Evolutionary conservation across 1,139 yeast genomes (phyloP).

Genomic region (Arxiozyma telluris): DNA sequence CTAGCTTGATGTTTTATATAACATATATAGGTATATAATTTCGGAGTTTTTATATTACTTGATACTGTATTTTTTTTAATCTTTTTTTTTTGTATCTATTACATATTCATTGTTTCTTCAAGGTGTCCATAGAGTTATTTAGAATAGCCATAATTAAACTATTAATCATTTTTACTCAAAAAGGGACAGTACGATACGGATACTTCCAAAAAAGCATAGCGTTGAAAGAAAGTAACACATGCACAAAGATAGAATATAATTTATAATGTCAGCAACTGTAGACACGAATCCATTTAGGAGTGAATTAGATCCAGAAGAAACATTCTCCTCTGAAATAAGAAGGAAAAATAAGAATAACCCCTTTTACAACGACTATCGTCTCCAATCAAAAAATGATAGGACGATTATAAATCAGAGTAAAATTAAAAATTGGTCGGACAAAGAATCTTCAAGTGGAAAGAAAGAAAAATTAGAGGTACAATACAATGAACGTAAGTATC

Average conservation of each 20-base stretch:
- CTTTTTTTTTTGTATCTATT: no score
- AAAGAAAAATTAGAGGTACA: not conserved
- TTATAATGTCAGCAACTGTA: not conserved
- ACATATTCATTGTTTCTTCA: not conserved
- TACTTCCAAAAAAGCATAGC: no score
- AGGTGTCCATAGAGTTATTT: not conserved
- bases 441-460: not conserved
- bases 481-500: not conserved
- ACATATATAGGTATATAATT: no score
- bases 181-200: not conserved
- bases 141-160: no score
- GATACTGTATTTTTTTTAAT: no score
- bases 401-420: not conserved
- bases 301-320: not conserved
- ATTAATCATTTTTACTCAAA: no score
- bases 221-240: not conserved
- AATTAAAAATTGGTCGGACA: not conserved
- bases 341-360: slow-evolving; percentile 3
- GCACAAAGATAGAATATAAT: not conserved
- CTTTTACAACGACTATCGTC: not conserved
- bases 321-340: not conserved
- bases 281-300: slow-evolving; percentile 2
- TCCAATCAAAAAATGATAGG: not conserved
- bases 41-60: no score
- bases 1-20: no score